A percentile compares a stretch with the other conserved stretches of the same genome.
Conservation (phyloP, 2,329 filamentous ascomycete species). For the Pezicula carpinea region DNA sequence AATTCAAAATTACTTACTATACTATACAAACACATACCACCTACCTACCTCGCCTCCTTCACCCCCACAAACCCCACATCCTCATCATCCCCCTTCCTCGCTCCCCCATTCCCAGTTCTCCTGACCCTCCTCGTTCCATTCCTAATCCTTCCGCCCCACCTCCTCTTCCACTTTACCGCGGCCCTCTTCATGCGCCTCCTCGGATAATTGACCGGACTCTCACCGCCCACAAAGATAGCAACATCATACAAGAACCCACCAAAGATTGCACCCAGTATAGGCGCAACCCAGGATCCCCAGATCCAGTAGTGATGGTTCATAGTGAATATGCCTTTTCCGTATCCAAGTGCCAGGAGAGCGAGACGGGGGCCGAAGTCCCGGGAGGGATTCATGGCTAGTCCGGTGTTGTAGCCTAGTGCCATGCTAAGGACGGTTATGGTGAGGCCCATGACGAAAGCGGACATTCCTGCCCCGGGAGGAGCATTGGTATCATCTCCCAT, state of each 20-base stretch:
- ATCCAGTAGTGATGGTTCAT: conserved; percentile 34
- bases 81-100: conserved; percentile 2
- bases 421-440: conserved; percentile 32
- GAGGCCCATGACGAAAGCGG: conserved; percentile 43
- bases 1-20: too few species aligned
- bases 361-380: conserved; percentile 46
- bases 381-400: conserved; percentile 42
- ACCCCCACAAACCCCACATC: not conserved
- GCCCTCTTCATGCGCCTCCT: conserved; percentile 36
- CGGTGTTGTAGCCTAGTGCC: conserved; percentile 42
- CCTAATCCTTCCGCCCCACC: conserved; percentile 17
- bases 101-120: conserved; percentile 2
- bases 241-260: conserved; percentile 46
- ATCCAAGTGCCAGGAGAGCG: conserved; percentile 39
- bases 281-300: conserved; percentile 38
- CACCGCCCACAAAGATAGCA: conserved; percentile 44
- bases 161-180: conserved; percentile 38
- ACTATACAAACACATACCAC: too few species aligned
- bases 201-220: conserved; percentile 47
- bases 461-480: conserved; percentile 45
- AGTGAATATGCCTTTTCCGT: conserved; percentile 34
- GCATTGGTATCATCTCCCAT: conserved; percentile 42
- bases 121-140: conserved; percentile 7
- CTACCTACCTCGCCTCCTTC: too few species aligned
- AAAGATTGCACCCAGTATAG: conserved; percentile 33